phyloP scores from a whole-genome alignment of 2,329 filamentous ascomycete species.

The Emmonsiellopsis sp. region DNA sequence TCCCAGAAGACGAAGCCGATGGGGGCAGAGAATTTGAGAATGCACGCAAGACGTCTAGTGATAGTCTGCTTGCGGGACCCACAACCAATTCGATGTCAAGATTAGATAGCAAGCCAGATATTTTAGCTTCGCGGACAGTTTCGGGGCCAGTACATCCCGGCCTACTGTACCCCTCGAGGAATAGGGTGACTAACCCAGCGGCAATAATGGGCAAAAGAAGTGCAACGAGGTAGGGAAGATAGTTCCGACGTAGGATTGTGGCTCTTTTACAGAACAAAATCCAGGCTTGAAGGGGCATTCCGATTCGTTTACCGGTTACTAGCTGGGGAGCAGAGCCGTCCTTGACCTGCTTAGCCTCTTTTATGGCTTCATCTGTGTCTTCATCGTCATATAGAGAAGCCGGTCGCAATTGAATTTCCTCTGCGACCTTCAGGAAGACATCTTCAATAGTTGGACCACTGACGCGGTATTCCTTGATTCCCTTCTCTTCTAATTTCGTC shows the following conservation, averaged over 20 bases:
- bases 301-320: conserved; percentile 59
- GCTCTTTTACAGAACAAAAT: conserved; percentile 71
- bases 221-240: conserved; percentile 64
- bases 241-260: conserved; percentile 69
- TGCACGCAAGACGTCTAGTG: conserved; percentile 15
- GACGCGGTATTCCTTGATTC: conserved; percentile 70
- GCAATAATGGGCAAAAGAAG: conserved; percentile 70
- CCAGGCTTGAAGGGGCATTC: conserved; percentile 58
- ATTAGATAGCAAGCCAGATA: conserved; percentile 18
- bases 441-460: conserved; percentile 87
- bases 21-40: conserved; percentile 17
- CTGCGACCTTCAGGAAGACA: conserved; percentile 77
- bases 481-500: conserved; percentile 53
- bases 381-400: conserved; percentile 3
- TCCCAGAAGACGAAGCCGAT: conserved; percentile 6
- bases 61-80: conserved; percentile 25
- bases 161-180: conserved; percentile 50
- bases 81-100: conserved; percentile 25
- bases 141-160: conserved; percentile 45
- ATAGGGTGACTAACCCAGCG: conserved; percentile 68
- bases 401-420: conserved; percentile 51
- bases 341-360: conserved; percentile 2
- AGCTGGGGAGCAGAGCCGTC: conserved; percentile 34
- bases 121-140: conserved; percentile 19
- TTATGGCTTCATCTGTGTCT: conserved; percentile 4